Conservation (phyloP, 2,329 filamentous ascomycete genomes). For the Colletotrichum sidae region DNA sequence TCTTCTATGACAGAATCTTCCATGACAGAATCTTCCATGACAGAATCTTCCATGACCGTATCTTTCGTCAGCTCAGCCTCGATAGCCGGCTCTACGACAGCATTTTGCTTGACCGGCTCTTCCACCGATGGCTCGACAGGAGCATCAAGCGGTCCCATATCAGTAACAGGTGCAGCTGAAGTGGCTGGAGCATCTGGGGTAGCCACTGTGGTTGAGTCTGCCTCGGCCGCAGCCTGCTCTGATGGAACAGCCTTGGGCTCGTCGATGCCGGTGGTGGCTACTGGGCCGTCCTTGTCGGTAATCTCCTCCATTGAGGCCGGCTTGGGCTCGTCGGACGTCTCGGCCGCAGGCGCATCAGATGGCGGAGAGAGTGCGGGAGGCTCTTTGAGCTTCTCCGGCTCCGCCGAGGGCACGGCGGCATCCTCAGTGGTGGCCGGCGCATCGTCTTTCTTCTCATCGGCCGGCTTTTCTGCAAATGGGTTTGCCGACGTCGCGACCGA, state of each 20-base stretch:
- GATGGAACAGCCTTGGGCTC: conserved; percentile 39
- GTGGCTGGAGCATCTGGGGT: background rate
- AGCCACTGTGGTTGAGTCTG: background rate
- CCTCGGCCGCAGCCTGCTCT: conserved; percentile 31
- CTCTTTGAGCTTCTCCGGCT: conserved; percentile 40
- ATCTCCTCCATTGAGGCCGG: conserved; percentile 33
- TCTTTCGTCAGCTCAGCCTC: conserved; percentile 42
- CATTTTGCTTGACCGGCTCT: conserved; percentile 42
- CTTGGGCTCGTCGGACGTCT: conserved; percentile 50
- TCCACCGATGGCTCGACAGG: conserved; percentile 29
- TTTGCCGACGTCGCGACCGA: conserved; percentile 15
- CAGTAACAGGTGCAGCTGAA: conserved; percentile 10
- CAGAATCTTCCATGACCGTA: conserved; percentile 40
- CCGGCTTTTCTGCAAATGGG: conserved; percentile 1
- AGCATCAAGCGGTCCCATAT: background rate
- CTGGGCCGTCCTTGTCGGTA: conserved; percentile 35
- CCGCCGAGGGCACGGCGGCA: conserved; percentile 32
- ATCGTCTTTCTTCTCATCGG: conserved; percentile 29
- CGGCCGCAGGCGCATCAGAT: conserved; percentile 36
- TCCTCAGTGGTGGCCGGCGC: conserved; percentile 11
- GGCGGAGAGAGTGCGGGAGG: conserved; percentile 38
- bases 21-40: conserved; percentile 45
- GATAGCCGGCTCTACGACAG: conserved; percentile 42
- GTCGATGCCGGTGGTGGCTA: conserved; percentile 41
- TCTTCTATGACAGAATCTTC: conserved; percentile 48